A percentile compares a stretch with the other conserved stretches of the same genome.
phyloP scores from a whole-genome alignment of 2,329 filamentous ascomycete genomes.

The Chrysoporthe deuterocubensis region DNA sequence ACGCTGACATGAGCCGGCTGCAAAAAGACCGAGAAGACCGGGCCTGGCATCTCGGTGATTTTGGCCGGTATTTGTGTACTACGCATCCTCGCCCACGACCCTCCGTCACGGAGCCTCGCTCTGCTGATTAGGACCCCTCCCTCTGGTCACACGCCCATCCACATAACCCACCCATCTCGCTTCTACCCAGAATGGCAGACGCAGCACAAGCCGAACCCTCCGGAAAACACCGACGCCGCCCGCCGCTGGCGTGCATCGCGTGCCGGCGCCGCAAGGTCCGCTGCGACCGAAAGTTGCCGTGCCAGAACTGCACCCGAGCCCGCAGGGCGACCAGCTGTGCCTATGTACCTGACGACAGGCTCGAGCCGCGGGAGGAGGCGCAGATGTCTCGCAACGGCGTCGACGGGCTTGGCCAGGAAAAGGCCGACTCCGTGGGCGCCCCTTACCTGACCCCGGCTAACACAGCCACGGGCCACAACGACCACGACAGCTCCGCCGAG shows the following conservation, averaged over 20 bases:
- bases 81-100: background rate
- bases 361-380: slow-evolving; percentile 20
- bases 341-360: slow-evolving; percentile 37
- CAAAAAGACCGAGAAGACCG: background rate
- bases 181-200: background rate
- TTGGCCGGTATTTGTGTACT: slow-evolving; percentile 1
- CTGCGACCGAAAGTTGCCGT: slow-evolving; percentile 47
- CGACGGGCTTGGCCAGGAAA: slow-evolving; percentile 12
- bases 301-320: slow-evolving; percentile 47
- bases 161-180: background rate
- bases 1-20: background rate
- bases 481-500: slow-evolving; percentile 30
- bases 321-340: slow-evolving; percentile 38
- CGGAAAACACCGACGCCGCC: slow-evolving; percentile 30
- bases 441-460: slow-evolving; percentile 7
- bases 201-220: background rate
- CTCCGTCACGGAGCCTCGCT: background rate
- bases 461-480: background rate
- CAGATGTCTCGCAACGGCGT: slow-evolving; percentile 8
- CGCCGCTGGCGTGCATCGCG: slow-evolving; percentile 40
- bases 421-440: slow-evolving; percentile 15
- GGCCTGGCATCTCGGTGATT: background rate
- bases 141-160: background rate
- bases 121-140: background rate
- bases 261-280: slow-evolving; percentile 50